Base-by-base conservation (phyloP, 1,284 basidiomycete genomes). In the Moesziomyces sp. region DNA sequence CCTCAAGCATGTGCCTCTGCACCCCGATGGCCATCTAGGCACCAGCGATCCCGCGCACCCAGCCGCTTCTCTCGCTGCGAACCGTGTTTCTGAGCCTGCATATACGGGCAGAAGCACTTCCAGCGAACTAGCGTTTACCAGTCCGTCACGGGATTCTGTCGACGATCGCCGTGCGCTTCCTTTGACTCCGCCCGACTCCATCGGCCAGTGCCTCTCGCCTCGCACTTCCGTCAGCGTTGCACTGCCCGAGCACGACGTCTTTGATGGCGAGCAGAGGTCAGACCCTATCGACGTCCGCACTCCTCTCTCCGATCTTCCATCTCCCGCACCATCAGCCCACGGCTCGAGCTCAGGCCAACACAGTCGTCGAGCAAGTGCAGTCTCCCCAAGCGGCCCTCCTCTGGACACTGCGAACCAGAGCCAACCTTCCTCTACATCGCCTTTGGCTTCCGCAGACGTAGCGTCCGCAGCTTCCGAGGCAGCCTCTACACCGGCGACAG, bases 301-400 rank as follows among this genome's bases (percentile, higher is more conserved):
- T 40, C 38, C 38, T 28, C 26, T 30, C 7, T 11, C 21, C 44
- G 18, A 26, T 16, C 35, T 42, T 47, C 6, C 59, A 55, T 35
- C 59, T 30, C 66, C 56, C 7, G 42, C 59, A 19, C 58, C 66
- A 19, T 54, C 59, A 45, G 43, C 56, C 18, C 52, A 55, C 66
- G 56, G 52, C 16, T 48, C 30, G 24, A 26, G 28, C 33, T 58
- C 66, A 16, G 40, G 46, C 26, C 47, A 23, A 6, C 42, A n/a
- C 23, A 63, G 66, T 30, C 66, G 59, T 59, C 52, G 66, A 30
- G 52, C 52, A 16, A 69, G 59, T 46, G n/a, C 54, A 9, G 13
- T 43, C 4, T 47, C 52, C 0, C 26, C 40, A 23, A 28, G 43
- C 18, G 43, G 1, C 33, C 18, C 38, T 10, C 64, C 38, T 40